Evolutionary conservation across 1,284 basidiomycete species (phyloP).

Genomic region (Moesziomyces sp.): DNA sequence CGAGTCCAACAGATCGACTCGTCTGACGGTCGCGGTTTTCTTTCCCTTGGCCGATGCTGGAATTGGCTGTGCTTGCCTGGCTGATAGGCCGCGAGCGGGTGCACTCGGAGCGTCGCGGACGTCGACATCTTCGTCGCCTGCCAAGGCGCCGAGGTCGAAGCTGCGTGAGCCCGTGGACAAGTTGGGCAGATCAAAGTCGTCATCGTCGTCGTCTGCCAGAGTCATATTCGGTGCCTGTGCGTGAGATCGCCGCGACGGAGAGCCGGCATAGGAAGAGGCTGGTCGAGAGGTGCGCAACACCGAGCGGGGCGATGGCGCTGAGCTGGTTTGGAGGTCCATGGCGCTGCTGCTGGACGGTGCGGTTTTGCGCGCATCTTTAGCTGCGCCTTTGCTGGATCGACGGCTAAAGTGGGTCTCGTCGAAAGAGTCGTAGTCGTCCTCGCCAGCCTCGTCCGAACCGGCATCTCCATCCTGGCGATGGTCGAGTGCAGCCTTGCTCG

Average conservation of each 20-base stretch:
- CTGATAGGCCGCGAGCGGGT: constrained; percentile 21
- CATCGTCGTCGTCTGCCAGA: constrained; percentile 62
- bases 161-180: constrained; percentile 49
- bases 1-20: constrained; percentile 27
- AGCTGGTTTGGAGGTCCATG: constrained; percentile 55
- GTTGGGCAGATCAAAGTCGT: constrained; percentile 33
- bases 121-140: constrained; percentile 56
- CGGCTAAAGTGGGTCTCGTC: constrained; percentile 34
- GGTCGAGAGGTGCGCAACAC: constrained; percentile 23
- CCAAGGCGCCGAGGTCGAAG: constrained; percentile 52
- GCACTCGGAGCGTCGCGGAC: constrained; percentile 14
- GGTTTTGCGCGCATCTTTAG: constrained; percentile 2
- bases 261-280: constrained; percentile 34
- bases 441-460: constrained; percentile 73
- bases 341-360: constrained; percentile 38
- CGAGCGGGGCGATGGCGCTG: constrained; percentile 41
- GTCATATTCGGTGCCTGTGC: constrained; percentile 25
- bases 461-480: constrained; percentile 63
- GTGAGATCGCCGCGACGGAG: constrained; percentile 14
- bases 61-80: constrained; percentile 13
- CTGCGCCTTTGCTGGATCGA: constrained; percentile 9
- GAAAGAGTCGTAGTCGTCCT: constrained; percentile 68
- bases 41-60: constrained; percentile 21
- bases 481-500: constrained; percentile 63
- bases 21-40: neutral